phyloP scores from a whole-genome alignment of 768 basidiomycete species.

The Boletus eberwhitei region DNA sequence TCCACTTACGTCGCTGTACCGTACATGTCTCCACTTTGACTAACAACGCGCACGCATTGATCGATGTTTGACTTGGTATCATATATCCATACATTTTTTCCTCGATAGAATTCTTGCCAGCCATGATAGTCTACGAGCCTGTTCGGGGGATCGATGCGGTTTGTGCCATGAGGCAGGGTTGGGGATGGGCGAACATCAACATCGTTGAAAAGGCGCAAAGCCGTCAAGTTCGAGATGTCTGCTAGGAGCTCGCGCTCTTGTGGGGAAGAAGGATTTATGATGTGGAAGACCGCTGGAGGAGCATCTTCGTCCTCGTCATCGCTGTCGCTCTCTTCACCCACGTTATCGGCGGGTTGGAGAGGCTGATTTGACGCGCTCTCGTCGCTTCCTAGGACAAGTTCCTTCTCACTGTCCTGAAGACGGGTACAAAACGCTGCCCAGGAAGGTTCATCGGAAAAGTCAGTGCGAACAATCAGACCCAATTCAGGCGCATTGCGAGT shows the following conservation, averaged over 20 bases:
- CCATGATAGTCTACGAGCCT: conserved; percentile 59
- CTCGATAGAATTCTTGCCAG: conserved; percentile 72
- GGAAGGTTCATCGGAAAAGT: conserved; percentile 63
- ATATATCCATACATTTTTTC: conserved; percentile 73
- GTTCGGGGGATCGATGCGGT: conserved; percentile 48
- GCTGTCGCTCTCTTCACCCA: conserved; percentile 13
- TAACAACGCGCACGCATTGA: conserved; percentile 65
- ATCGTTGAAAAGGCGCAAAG: conserved; percentile 69
- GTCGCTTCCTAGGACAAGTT: conserved; percentile 37
- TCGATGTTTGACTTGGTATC: conserved; percentile 64
- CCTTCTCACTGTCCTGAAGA: conserved; percentile 56
- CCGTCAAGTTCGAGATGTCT: conserved; percentile 60
- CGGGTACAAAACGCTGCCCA: conserved; percentile 55
- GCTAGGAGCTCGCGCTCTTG: conserved; percentile 41
- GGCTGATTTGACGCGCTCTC: conserved; percentile 19
- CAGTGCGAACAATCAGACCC: conserved; percentile 70
- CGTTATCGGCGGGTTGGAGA: conserved; percentile 17
- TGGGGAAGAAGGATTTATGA: conserved; percentile 45
- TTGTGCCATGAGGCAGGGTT: conserved; percentile 40
- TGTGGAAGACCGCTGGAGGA: conserved; percentile 46
- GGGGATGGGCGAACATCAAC: conserved; percentile 61
- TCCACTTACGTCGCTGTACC: conserved; percentile 72
- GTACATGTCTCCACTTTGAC: conserved; percentile 58
- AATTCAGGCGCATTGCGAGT: conserved; percentile 45
- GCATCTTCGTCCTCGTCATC: conserved; percentile 31